These are phyloP conservation scores for Onygena corvina DNA, from an alignment of 2,329 filamentous ascomycete genomes.

Conservation along the genomic window DNA sequence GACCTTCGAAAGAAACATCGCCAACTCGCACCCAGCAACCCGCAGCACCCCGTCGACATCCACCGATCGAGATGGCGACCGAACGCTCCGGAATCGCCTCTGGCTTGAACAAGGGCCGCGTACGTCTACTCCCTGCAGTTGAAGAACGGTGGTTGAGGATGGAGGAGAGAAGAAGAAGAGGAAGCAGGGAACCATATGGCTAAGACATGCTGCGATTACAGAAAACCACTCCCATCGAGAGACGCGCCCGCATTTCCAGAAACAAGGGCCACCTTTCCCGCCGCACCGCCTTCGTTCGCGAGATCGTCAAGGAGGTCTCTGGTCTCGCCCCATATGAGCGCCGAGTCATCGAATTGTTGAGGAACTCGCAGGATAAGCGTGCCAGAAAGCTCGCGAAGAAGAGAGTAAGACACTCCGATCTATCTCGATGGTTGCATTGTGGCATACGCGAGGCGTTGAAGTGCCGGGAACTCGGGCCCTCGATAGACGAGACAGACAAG, in stretches of 20 bases:
- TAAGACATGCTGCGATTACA: constrained; percentile 27
- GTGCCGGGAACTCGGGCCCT: neutral
- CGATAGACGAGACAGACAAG: neutral
- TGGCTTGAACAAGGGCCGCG: constrained; percentile 55
- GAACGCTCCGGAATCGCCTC: constrained; percentile 45
- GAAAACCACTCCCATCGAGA: constrained; percentile 67
- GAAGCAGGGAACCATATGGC: neutral
- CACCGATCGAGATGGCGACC: constrained; percentile 38
- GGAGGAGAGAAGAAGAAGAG: neutral
- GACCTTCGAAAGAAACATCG: constrained; percentile 11
- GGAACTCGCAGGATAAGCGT: constrained; percentile 99
- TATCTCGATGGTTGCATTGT: neutral
- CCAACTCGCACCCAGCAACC: constrained; percentile 13
- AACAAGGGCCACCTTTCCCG: constrained; percentile 96
- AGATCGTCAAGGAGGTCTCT: constrained; percentile 96
- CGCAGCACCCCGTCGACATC: constrained; percentile 15
- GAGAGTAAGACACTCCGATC: constrained; percentile 53
- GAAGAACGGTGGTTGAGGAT: neutral
- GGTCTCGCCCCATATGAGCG: constrained; percentile 94
- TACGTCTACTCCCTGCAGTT: constrained; percentile 37
- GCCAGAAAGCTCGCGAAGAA: constrained; percentile 99
- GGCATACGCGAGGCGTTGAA: neutral
- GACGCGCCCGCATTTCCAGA: constrained; percentile 67
- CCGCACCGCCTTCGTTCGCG: constrained; percentile 91
- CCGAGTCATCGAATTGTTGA: constrained; percentile 95